Evolutionary conservation across 2,329 filamentous ascomycete species (phyloP), one percentile per base, ranked within the genome.

Genomic region (Pseudogymnoascus sp.): DNA sequence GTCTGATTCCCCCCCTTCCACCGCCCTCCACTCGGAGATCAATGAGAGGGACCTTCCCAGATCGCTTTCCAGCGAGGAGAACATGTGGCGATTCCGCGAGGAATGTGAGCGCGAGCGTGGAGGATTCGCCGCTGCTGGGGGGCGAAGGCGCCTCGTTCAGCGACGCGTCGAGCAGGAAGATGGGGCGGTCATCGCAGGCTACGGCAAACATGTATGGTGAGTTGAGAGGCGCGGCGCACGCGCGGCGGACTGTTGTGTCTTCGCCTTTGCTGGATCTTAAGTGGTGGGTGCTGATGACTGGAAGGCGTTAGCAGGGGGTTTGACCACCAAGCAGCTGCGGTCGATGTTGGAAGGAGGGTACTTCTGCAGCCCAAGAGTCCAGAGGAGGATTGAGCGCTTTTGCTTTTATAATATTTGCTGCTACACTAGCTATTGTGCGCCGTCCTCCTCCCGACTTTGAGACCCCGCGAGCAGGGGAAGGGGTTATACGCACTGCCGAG

Each of bases 1-100:
- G 75, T 12, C 67, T 61, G 42, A 76, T 67, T 3, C 65, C 64
- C 31, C 69, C 63, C 53, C 67, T 66, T 0, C 63, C 40, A 5
- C 42, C 16, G n/a, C 40, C 28, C 42, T 73, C 73, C 1, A 71
- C 68, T 4, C 69, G 64, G 10, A 69, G 65, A 70, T 73, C 76
- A 69, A 75, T 65, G 12, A 71, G 61, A 7, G 63, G 72, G 4
- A 86, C 72, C 1, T 71, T 68, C 0, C 79, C 75, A n/a, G 76
- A 75, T 2, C 83, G 78, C 2, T 79, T 79, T 37, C 83, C 84
- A 0, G 81, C 79, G 33, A 82, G 72, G 12, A 85, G 65, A 1
- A 84, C 67, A 11, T 78, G 72, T 11, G 76, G 77, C 56, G 79
- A 77, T 14, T 69, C 71, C 3, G 69, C 65, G 21, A 79, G 74